These are phyloP conservation scores for Hypholoma fasciculare DNA, from an alignment of 768 basidiomycete species.

Conservation along the genomic window DNA sequence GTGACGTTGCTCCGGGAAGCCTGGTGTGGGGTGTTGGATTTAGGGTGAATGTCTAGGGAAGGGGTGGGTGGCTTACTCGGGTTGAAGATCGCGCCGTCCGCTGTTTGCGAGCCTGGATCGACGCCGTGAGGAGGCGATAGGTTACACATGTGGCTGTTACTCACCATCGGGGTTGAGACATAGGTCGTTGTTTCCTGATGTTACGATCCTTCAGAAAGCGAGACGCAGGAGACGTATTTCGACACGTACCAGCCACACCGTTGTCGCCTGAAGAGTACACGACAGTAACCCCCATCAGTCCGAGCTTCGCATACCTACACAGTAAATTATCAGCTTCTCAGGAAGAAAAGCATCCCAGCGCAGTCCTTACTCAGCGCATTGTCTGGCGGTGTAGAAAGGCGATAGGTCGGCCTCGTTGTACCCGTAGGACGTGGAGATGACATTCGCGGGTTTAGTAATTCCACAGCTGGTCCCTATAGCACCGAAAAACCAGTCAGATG, in stretches of 20 bases:
- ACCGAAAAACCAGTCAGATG: neutral
- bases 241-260: conserved; percentile 45
- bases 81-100: conserved; percentile 39
- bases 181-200: conserved; percentile 24
- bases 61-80: conserved; percentile 12
- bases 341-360: neutral
- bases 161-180: conserved; percentile 45
- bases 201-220: neutral
- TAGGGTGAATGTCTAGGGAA: too few relatives aligned
- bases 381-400: conserved; percentile 34
- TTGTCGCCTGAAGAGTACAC: conserved; percentile 59
- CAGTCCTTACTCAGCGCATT: conserved; percentile 38
- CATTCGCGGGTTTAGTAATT: conserved; percentile 35
- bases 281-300: conserved; percentile 57
- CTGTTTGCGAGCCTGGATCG: conserved; percentile 21
- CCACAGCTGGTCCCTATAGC: conserved; percentile 33
- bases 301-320: conserved; percentile 45
- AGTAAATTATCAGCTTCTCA: neutral
- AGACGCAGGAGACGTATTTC: neutral
- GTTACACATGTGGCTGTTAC: neutral
- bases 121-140: neutral
- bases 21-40: neutral
- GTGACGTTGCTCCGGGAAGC: conserved; percentile 36
- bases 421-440: conserved; percentile 42
- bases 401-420: conserved; percentile 42